phyloP scores from a whole-genome alignment of 805 yeast species.

The Ogataea henricii region DNA sequence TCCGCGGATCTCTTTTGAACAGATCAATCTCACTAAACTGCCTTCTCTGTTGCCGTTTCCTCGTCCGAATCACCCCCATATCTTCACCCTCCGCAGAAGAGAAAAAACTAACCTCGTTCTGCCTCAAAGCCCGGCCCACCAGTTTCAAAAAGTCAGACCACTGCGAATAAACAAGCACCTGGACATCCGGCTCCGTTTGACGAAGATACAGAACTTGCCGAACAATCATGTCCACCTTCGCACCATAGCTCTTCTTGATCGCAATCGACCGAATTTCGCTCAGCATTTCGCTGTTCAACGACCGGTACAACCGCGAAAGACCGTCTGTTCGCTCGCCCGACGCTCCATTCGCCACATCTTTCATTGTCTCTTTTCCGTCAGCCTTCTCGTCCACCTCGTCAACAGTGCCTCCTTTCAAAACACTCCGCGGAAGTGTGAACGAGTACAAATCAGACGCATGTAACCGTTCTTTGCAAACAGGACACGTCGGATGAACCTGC shows the following conservation, averaged over 20 bases:
- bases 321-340: constrained; percentile 28
- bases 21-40: constrained; percentile 44
- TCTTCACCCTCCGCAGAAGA: constrained; percentile 45
- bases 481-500: constrained; percentile 59
- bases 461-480: constrained; percentile 71
- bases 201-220: constrained; percentile 69
- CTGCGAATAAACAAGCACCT: constrained; percentile 86
- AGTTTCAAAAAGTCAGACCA: constrained; percentile 76
- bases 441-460: constrained; percentile 58
- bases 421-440: constrained; percentile 61
- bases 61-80: not conserved
- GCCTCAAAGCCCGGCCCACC: constrained; percentile 63
- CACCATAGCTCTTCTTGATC: constrained; percentile 62
- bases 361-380: constrained; percentile 5
- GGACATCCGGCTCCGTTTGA: constrained; percentile 58
- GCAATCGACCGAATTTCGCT: constrained; percentile 46
- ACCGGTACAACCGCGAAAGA: constrained; percentile 46
- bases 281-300: constrained; percentile 44
- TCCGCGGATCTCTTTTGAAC: constrained; percentile 59
- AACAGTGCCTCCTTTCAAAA: constrained; percentile 45
- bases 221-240: constrained; percentile 83
- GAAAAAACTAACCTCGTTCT: constrained; percentile 56
- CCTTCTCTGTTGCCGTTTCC: not conserved
- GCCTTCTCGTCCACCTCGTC: not conserved
- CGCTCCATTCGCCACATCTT: too few species aligned